Base-by-base conservation (phyloP, 1,284 basidiomycete genomes). In the Rhodotorula sp. region DNA sequence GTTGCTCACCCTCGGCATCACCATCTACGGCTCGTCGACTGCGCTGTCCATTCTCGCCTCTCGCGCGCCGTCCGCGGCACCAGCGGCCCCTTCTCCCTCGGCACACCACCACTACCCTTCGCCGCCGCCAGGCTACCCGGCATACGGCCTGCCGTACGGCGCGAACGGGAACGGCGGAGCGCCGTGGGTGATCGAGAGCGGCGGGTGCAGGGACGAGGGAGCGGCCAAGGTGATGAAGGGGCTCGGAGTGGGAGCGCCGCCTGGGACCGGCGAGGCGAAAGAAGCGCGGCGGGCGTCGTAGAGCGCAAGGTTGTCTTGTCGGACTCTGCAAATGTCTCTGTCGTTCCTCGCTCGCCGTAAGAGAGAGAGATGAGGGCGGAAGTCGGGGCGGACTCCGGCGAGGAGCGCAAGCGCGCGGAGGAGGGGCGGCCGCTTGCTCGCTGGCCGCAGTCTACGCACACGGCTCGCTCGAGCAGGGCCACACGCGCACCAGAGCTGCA, bases 21-120 rank as follows among this genome's bases (percentile, higher is more conserved):
- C 68, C 23, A 74, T 76, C 59, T 76, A 76, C 53, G 74, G 73
- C 41, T 76, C 74, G 0, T 72, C 74, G 34, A 61, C 70, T 12
- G 73, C 73, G 4, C 66, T 76, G 17, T 56, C 70, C 3, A 17
- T 72, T 5, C 70, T 76, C n/a, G 64, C 74, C n/a, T 59, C 73
- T 2, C 71, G 71, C 14, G 42, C 52, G 7, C 19, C 54, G 2
- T 21, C 68, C 19, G 19, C 61, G 16, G 42, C 46, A 9, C 17
- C 34, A 34, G 34, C 59, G 12, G 34, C 70, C 7, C 45, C 50
- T 17, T 52, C 60, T 13, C 5, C 54, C 9, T 8, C 48, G 9
- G 41, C 42, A 7, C 54, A 56, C 4, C 59, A 63, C 13, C 64
- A 66, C 41, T 68, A 60, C 58, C 21, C 52, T 0, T 60, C 48